These are phyloP conservation scores for Fragilaria crotonensis DNA, from an alignment of 108 stramenopile genomes.

Conservation along the genomic window DNA sequence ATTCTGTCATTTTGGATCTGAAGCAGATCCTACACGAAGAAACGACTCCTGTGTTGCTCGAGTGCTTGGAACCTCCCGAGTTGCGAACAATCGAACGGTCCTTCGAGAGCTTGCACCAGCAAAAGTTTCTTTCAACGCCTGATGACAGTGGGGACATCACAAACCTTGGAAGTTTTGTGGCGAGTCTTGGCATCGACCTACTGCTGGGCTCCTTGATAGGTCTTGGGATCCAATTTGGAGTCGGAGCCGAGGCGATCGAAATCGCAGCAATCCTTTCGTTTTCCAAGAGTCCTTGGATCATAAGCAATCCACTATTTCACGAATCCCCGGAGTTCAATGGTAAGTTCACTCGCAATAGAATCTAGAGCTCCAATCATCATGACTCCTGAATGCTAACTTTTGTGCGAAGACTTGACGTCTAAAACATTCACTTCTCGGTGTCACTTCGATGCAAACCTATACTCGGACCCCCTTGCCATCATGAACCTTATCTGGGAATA, in stretches of 20 bases:
- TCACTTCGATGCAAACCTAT: conserved; percentile 67
- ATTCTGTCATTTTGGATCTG: conserved; percentile 61
- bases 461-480: conserved; percentile 67
- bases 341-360: neutral
- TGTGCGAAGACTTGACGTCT: conserved; percentile 17
- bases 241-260: conserved; percentile 70
- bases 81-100: conserved; percentile 65
- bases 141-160: conserved; percentile 66
- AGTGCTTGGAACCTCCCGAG: conserved; percentile 80
- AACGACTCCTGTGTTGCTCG: conserved; percentile 54
- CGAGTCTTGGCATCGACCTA: conserved; percentile 69
- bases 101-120: conserved; percentile 55
- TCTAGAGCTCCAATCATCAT: neutral
- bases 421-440: conserved; percentile 48
- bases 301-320: conserved; percentile 63
- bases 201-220: conserved; percentile 69
- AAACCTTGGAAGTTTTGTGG: conserved; percentile 60
- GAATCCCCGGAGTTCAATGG: conserved; percentile 44
- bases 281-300: conserved; percentile 70
- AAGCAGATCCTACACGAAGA: conserved; percentile 66
- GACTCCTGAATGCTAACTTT: neutral
- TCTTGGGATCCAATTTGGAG: conserved; percentile 81
- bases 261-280: conserved; percentile 71
- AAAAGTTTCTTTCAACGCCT: conserved; percentile 52
- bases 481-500: conserved; percentile 70